Base-by-base conservation (phyloP, 768 basidiomycete species). In the Boletus coccyginus region DNA sequence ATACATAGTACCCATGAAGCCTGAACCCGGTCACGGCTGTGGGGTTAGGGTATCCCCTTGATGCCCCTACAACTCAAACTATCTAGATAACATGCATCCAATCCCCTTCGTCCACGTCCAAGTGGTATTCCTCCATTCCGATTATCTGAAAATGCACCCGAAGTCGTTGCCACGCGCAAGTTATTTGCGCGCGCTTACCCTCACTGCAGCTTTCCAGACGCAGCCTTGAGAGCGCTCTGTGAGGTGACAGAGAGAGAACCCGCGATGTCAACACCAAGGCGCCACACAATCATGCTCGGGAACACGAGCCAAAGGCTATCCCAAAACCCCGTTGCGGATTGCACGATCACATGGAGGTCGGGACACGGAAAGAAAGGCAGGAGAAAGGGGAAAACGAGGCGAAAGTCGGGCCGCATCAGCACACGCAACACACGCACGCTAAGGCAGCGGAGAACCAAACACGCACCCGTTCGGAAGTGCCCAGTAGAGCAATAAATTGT, bases 401-500 rank as follows among this genome's bases (percentile, higher is more conserved):
- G 7, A 11, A 17, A 16, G 8, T 38, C n/a, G n/a, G 27, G 5
- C 27, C 5, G 27, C 33, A 17, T 64, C 50, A 67, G 54, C 53
- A 40, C 46, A 39, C 55, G 24, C 27, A 33, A 10, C 43, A 14
- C 29, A 32, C 29, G 36, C n/a, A n/a, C 29, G n/a, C 46, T 27
- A 41, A 39, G 39, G 8, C n/a, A 16, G 24, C 19, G 7, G 35
- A 36, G 27, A 53, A 8, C 3, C 2, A 39, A 51, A 57, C 21
- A 68, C 86, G 49, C 62, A 90, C 90, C 88, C 90, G 60, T 93
- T 93, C 0, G 92, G 90, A 44, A 92, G 66, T 53, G 92, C 76
- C 83, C 85, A 95, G 50, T 82, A 80, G 19, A 83, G 46, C 29
- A 89, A 19, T 42, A 89, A 69, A 33, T 79, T 77, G 44, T 64